Percentiles rank a stretch among this genome's conserved stretches.
These are phyloP conservation scores for Phytopythium boreale DNA, from an alignment of 352 stramenopile genomes.

Conservation along the genomic window DNA sequence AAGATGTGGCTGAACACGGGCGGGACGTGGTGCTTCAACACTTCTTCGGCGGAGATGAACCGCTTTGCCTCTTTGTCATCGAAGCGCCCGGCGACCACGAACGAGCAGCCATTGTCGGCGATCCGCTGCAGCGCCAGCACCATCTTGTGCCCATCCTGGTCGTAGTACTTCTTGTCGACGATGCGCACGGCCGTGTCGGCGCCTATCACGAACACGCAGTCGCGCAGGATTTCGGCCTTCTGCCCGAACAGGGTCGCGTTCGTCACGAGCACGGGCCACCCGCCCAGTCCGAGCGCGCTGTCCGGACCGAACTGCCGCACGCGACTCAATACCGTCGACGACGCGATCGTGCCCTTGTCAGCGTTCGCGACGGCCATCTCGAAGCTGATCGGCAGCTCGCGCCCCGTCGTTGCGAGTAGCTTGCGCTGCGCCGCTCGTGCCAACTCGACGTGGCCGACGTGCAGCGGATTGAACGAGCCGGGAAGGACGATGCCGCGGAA, in stretches of 20 bases:
- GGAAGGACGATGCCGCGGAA: conserved; percentile 67
- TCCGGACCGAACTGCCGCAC: conserved; percentile 47
- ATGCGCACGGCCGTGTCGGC: conserved; percentile 87
- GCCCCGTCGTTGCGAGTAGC: conserved; percentile 23
- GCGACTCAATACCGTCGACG: conserved; percentile 32
- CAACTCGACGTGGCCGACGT: conserved; percentile 68
- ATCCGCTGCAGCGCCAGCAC: conserved; percentile 72
- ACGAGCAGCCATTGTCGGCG: conserved; percentile 53
- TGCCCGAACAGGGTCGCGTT: conserved; percentile 76
- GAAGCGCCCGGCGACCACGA: conserved; percentile 85
- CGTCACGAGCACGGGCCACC: conserved; percentile 74
- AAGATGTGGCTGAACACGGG: conserved; percentile 61
- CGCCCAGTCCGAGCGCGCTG: conserved; percentile 15
- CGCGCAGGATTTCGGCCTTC: conserved; percentile 75
- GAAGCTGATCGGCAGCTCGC: conserved; percentile 51
- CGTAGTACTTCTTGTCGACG: conserved; percentile 91
- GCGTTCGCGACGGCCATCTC: conserved; percentile 77
- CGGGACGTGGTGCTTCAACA: conserved; percentile 44
- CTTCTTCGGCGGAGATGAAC: conserved; percentile 59
- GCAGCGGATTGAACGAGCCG: conserved; percentile 84
- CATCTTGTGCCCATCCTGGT: conserved; percentile 70
- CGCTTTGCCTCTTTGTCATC: conserved; percentile 44
- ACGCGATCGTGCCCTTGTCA: conserved; percentile 68
- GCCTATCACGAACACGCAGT: conserved; percentile 84
- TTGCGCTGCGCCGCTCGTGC: conserved; percentile 42